Conservation (phyloP, 176 grass and related monocot genomes). For the Stipa capillata region DNA sequence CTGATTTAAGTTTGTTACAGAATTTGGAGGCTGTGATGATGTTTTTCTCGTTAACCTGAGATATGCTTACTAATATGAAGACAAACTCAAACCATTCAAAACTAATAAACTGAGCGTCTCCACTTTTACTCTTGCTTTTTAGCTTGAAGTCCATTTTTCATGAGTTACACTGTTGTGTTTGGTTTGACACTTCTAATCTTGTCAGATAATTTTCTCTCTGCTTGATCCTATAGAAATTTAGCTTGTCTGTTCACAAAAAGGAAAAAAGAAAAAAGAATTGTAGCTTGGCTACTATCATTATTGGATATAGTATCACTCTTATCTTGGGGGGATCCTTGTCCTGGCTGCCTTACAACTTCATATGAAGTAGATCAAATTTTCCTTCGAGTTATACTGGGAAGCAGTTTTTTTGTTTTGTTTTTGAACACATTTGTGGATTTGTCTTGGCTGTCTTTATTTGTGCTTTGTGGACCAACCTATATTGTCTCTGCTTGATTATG, state of each 20-base stretch:
- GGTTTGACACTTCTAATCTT: neutral
- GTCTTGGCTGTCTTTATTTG: neutral
- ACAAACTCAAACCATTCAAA: slow-evolving; percentile 31
- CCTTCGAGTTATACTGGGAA: neutral
- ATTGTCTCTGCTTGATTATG: neutral
- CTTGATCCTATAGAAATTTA: neutral
- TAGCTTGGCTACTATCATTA: neutral
- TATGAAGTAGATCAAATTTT: neutral
- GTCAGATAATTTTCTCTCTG: neutral
- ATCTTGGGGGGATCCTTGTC: neutral
- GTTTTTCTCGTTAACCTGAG: slow-evolving; percentile 33
- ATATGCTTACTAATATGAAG: slow-evolving; percentile 14
- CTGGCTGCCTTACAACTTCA: neutral
- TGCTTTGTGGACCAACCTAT: neutral
- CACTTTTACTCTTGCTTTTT: neutral
- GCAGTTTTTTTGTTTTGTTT: neutral
- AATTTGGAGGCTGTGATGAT: slow-evolving; percentile 1
- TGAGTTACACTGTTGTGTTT: neutral
- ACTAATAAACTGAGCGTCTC: slow-evolving; percentile 9
- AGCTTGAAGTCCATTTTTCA: neutral
- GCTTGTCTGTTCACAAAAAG: too few relatives aligned
- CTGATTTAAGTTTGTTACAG: neutral
- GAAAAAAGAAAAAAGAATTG: neutral
- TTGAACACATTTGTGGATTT: neutral
- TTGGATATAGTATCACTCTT: neutral